A percentile compares a stretch with the other conserved stretches of the same genome.
phyloP scores from a whole-genome alignment of 139 green algal species.

The Astrephomene gubernaculifera region DNA sequence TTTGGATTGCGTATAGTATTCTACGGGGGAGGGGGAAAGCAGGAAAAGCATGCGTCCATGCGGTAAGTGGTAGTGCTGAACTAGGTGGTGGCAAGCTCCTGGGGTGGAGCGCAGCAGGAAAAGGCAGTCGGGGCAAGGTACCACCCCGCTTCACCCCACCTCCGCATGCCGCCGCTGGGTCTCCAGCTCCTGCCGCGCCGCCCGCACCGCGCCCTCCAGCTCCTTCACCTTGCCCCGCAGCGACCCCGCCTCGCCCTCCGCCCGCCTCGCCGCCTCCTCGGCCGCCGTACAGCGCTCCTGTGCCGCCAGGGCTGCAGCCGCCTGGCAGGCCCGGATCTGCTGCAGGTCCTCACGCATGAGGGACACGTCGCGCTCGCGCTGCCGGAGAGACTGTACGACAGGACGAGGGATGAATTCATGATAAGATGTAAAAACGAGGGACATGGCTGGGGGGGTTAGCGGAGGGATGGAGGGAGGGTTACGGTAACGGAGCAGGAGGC shows the following conservation, averaged over 20 bases:
- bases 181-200: background rate
- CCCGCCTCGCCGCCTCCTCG: conserved; percentile 22
- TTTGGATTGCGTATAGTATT: too few species aligned
- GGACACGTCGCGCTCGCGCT: conserved; percentile 43
- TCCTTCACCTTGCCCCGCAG: conserved; percentile 3
- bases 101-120: too few species aligned
- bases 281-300: background rate
- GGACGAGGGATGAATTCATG: too few species aligned
- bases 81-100: too few species aligned
- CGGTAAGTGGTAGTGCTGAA: too few species aligned
- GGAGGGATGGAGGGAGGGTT: too few species aligned
- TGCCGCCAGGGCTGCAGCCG: background rate
- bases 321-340: background rate
- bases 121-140: too few species aligned
- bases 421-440: too few species aligned
- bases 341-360: conserved; percentile 28
- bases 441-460: too few species aligned
- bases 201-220: conserved; percentile 6
- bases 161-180: conserved; percentile 11
- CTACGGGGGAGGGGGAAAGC: too few species aligned
- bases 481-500: too few species aligned
- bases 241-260: conserved; percentile 33
- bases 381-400: background rate
- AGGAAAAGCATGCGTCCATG: too few species aligned
- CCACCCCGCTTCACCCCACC: background rate